Percentiles rank a stretch among this genome's conserved stretches.
phyloP scores from a whole-genome alignment of 371 early-diverging fungal species.

The Fennellomyces sp. region DNA sequence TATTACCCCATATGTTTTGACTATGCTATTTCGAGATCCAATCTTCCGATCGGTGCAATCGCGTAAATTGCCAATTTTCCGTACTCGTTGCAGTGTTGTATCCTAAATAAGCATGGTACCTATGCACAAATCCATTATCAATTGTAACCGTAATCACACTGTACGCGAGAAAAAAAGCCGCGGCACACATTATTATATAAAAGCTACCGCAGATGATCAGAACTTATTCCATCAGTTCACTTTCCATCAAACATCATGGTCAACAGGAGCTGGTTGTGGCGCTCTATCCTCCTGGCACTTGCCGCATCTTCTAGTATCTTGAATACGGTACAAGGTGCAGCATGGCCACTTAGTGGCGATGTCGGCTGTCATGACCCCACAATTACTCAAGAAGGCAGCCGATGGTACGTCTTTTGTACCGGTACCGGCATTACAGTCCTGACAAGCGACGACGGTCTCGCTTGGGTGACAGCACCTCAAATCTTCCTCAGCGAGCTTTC shows the following conservation, averaged over 20 bases:
- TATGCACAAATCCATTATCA: not conserved
- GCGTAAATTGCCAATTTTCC: not conserved
- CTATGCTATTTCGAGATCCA: too few species aligned
- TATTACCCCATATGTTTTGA: too few species aligned
- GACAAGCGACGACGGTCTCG: not conserved
- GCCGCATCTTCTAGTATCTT: not conserved
- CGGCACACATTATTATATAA: not conserved
- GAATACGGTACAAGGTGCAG: not conserved
- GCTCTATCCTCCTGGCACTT: not conserved
- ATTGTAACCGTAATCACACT: too few species aligned
- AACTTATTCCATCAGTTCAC: not conserved
- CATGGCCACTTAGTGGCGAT: slow-evolving; percentile 12
- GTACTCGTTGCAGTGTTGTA: not conserved
- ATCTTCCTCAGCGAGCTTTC: slow-evolving; percentile 7
- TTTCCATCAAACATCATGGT: not conserved
- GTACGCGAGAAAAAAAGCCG: not conserved
- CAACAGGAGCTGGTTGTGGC: not conserved
- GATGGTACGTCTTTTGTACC: slow-evolving; percentile 12
- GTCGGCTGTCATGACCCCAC: slow-evolving; percentile 11
- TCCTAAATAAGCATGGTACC: not conserved
- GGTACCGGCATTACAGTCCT: slow-evolving; percentile 9
- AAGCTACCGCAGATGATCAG: not conserved
- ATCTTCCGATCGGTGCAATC: not conserved
- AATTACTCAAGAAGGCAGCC: slow-evolving; percentile 10
- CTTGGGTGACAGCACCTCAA: slow-evolving; percentile 15